phyloP scores from a whole-genome alignment of 768 basidiomycete species.

The Lactifluus rugatus region DNA sequence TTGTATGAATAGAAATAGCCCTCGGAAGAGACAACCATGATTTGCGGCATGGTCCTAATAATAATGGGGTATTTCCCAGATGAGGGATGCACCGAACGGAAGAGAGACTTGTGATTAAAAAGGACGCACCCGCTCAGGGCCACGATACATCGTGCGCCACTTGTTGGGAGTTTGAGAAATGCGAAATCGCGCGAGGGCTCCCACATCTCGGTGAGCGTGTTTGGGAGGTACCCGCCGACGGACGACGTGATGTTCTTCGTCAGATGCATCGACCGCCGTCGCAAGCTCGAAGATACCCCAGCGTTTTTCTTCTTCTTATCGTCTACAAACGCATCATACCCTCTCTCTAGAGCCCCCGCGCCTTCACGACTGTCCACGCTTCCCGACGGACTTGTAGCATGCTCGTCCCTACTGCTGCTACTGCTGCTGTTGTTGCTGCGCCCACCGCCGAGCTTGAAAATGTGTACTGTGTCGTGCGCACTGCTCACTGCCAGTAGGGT shows the following conservation, averaged over 20 bases:
- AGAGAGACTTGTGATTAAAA: too few relatives aligned
- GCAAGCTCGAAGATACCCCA: conserved; percentile 52
- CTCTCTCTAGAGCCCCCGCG: conserved; percentile 54
- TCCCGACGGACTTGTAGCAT: conserved; percentile 50
- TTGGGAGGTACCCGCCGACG: conserved; percentile 78
- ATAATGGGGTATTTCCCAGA: background rate
- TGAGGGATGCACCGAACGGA: background rate
- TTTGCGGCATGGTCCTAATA: conserved; percentile 80
- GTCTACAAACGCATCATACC: conserved; percentile 81
- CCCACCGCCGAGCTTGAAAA: conserved; percentile 72
- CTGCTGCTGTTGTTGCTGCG: conserved; percentile 19
- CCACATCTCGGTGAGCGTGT: conserved; percentile 90
- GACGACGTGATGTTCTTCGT: conserved; percentile 69
- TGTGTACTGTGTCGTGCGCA: conserved; percentile 92
- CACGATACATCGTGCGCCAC: conserved; percentile 76
- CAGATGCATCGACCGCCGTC: conserved; percentile 63
- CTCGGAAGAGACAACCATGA: conserved; percentile 94
- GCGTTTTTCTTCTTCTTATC: conserved; percentile 48
- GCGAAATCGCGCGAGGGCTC: conserved; percentile 95
- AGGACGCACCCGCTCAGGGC: conserved; percentile 66
- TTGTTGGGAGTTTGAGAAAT: conserved; percentile 69
- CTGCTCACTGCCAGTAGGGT: conserved; percentile 83
- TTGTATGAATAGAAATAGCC: conserved; percentile 94
- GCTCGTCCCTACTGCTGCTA: conserved; percentile 21
- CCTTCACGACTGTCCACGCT: conserved; percentile 56